Evolutionary conservation across 2,329 filamentous ascomycete species (phyloP).

Genomic region (Aureobasidium zeae): DNA sequence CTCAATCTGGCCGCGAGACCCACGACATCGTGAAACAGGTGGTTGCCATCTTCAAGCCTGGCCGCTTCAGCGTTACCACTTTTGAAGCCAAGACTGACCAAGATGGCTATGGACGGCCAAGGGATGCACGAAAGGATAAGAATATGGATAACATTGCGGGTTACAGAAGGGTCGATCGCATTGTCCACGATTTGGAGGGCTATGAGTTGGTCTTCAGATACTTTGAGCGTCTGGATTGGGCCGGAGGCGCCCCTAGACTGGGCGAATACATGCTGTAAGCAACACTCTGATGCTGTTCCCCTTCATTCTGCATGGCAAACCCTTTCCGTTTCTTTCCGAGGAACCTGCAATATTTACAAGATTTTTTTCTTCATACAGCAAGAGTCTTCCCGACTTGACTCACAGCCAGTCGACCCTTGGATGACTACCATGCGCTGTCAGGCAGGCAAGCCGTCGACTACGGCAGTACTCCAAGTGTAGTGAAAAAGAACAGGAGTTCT

Average conservation of each 20-base stretch:
- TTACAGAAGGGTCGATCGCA: conserved; percentile 83
- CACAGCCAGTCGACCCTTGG: conserved; percentile 9
- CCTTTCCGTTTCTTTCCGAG: no score
- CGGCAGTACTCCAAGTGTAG: no score
- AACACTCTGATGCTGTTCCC: not conserved
- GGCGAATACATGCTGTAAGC: conserved; percentile 38
- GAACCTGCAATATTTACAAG: conserved; percentile 5
- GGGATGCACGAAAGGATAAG: conserved; percentile 37
- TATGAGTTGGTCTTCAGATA: conserved; percentile 96
- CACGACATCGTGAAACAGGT: conserved; percentile 88
- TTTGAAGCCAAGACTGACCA: conserved; percentile 72
- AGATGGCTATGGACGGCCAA: conserved; percentile 28
- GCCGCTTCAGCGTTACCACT: conserved; percentile 92
- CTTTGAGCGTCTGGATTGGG: conserved; percentile 84
- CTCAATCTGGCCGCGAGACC: conserved; percentile 78
- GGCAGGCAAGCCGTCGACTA: no score
- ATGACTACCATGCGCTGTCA: no score
- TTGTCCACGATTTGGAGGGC: conserved; percentile 94
- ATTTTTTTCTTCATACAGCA: conserved; percentile 4
- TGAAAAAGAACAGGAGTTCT: no score
- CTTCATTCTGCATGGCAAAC: no score
- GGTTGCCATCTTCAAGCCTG: conserved; percentile 89
- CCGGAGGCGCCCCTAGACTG: conserved; percentile 53
- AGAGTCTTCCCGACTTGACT: conserved; percentile 7
- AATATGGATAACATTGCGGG: conserved; percentile 71